These are phyloP conservation scores for Pulicaria dysenterica DNA, from an alignment of 129 eudicot species.

Conservation along the genomic window DNA sequence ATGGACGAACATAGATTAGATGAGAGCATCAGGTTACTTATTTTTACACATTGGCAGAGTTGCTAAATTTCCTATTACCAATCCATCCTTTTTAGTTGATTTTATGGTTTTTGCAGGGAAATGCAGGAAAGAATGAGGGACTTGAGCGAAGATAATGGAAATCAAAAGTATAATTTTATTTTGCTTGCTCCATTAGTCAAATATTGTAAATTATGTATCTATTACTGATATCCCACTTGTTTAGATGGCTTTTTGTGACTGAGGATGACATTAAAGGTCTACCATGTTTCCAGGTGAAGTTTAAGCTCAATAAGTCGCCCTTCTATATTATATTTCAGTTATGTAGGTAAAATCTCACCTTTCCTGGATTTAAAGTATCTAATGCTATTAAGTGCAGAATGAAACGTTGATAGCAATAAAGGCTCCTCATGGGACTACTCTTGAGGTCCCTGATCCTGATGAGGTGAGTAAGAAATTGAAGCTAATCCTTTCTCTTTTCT, in stretches of 20 bases:
- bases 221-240: conserved; percentile 14
- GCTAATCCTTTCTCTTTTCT: background rate
- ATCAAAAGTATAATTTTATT: conserved; percentile 60
- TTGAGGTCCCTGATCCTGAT: conserved; percentile 99
- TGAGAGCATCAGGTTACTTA: conserved; percentile 73
- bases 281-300: conserved; percentile 83
- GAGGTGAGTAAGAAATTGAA: conserved; percentile 58
- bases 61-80: conserved; percentile 24
- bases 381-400: conserved; percentile 53
- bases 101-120: conserved; percentile 54
- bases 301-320: background rate
- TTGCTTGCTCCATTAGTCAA: background rate
- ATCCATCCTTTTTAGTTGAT: conserved; percentile 26
- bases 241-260: conserved; percentile 96
- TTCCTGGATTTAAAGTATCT: background rate
- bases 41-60: conserved; percentile 18
- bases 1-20: conserved; percentile 82
- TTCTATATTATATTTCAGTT: background rate
- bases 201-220: conserved; percentile 1
- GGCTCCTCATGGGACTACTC: conserved; percentile 99
- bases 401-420: conserved; percentile 96
- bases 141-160: conserved; percentile 80
- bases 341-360: conserved; percentile 15
- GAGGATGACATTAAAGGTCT: conserved; percentile 93
- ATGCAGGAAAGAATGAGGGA: conserved; percentile 91